Percentiles rank a stretch among this genome's conserved stretches.
Evolutionary conservation across 768 basidiomycete genomes (phyloP).

Genomic region (Artomyces pyxidatus): DNA sequence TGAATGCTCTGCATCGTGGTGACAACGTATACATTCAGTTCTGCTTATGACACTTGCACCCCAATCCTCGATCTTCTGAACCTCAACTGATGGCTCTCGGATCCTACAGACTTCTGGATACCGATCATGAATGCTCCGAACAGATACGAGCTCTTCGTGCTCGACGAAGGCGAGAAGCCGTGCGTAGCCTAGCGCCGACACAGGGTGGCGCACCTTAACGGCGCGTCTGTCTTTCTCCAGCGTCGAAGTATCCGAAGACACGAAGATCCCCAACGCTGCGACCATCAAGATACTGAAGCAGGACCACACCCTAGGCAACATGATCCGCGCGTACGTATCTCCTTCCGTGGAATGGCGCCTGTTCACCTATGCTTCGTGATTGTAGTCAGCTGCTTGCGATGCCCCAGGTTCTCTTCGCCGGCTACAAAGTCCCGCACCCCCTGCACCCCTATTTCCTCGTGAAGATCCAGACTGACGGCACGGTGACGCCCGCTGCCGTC

Average conservation of each 20-base stretch:
- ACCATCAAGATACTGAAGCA: slow-evolving; percentile 93
- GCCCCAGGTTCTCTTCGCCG: slow-evolving; percentile 88
- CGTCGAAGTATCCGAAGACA: slow-evolving; percentile 88
- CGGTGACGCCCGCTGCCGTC: slow-evolving; percentile 69
- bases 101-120: slow-evolving; percentile 3
- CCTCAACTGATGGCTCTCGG: neutral
- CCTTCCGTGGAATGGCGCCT: neutral
- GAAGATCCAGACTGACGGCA: slow-evolving; percentile 93
- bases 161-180: slow-evolving; percentile 92
- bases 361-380: neutral
- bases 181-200: slow-evolving; percentile 39
- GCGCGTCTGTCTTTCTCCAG: slow-evolving; percentile 32
- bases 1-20: slow-evolving; percentile 27
- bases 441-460: slow-evolving; percentile 90
- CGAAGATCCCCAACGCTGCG: slow-evolving; percentile 95
- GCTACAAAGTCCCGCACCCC: slow-evolving; percentile 97
- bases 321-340: slow-evolving; percentile 84
- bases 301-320: slow-evolving; percentile 93
- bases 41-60: slow-evolving; percentile 14
- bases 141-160: slow-evolving; percentile 82
- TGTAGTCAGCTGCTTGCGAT: slow-evolving; percentile 82
- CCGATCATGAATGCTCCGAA: slow-evolving; percentile 84
- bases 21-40: slow-evolving; percentile 20
- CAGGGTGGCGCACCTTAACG: slow-evolving; percentile 3
- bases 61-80: neutral